These are phyloP conservation scores for Fonsecaea nubica DNA, from an alignment of 2,329 filamentous ascomycete genomes.

Conservation along the genomic window DNA sequence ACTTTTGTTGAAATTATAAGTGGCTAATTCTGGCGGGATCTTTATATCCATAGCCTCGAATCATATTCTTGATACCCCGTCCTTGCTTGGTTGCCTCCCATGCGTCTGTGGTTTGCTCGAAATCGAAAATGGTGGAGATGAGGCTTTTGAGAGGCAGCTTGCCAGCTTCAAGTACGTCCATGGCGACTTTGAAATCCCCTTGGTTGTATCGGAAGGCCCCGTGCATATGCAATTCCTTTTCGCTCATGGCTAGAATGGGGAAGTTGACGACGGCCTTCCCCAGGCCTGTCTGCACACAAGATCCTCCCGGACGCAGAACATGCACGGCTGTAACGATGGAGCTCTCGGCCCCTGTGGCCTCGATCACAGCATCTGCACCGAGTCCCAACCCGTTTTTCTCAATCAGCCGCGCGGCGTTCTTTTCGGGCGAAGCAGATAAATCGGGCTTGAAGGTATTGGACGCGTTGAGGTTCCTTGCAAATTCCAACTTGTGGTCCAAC, in stretches of 20 bases:
- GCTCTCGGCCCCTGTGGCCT: constrained; percentile 52
- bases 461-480: constrained; percentile 47
- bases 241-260: constrained; percentile 46
- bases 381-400: constrained; percentile 48
- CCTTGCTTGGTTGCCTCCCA: constrained; percentile 44
- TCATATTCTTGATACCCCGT: constrained; percentile 40
- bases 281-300: constrained; percentile 48
- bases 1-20: constrained; percentile 17
- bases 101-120: constrained; percentile 46
- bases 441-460: constrained; percentile 33
- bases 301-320: constrained; percentile 43
- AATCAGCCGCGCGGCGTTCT: constrained; percentile 44
- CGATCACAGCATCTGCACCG: constrained; percentile 51
- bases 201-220: constrained; percentile 46
- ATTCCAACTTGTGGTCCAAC: constrained; percentile 65
- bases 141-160: constrained; percentile 44
- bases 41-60: constrained; percentile 37
- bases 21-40: constrained; percentile 30
- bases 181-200: constrained; percentile 47
- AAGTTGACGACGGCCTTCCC: constrained; percentile 48
- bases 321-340: constrained; percentile 56
- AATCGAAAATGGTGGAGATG: constrained; percentile 45
- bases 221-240: constrained; percentile 47
- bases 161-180: constrained; percentile 46
- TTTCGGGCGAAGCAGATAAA: constrained; percentile 30